Base-by-base conservation (phyloP, 805 yeast species). In the Metschnikowia similis region DNA sequence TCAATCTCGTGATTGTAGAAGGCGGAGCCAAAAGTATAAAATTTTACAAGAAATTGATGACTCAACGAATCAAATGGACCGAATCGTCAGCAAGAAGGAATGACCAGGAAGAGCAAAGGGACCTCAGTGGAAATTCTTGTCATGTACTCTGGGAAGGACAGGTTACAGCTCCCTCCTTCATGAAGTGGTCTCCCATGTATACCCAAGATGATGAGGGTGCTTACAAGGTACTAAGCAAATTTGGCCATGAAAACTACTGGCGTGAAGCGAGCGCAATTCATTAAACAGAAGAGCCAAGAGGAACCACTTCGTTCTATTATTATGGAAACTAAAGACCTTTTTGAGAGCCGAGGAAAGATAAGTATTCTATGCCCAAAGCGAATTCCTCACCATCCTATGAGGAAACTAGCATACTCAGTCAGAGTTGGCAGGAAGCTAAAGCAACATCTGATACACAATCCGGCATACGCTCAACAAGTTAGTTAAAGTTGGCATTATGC, bases 121-220 rank as follows among this genome's bases (percentile, higher is more conserved):
- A 81, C 53, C 61, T 80, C 42, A 52, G 66, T 0, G 54, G 55
- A 0, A 84, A 83, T 56, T 61, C 62, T 47, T 78, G 86, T 50
- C 57, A 60, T 2, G 55, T 83, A 16, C 53, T 85, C 2, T 89
- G 96, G 96, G 84, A 80, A 52, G 96, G 96, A 0, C 79, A 78
- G 55, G 52, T 87, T 36, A 64, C 66, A 35, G 75, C 73, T 1
- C 62, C 77, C 10, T 74, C 74, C 48, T 89, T 89, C 64, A 74
- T 74, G 41, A 79, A 77, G 56, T 91, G 96, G 95, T 80, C 87
- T 2, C 72, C 81, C 41, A 81, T 81, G 66, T 68, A 75, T 42
- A 77, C 85, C 8, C 64, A 69, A 8, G 63, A 73, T 43, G 83
- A 79, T 42, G 79, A 73, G 1, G 83, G 79, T 4, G 77, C 86